Conservation (phyloP, 345 rosid genomes). For the Populus ilicifolia region DNA sequence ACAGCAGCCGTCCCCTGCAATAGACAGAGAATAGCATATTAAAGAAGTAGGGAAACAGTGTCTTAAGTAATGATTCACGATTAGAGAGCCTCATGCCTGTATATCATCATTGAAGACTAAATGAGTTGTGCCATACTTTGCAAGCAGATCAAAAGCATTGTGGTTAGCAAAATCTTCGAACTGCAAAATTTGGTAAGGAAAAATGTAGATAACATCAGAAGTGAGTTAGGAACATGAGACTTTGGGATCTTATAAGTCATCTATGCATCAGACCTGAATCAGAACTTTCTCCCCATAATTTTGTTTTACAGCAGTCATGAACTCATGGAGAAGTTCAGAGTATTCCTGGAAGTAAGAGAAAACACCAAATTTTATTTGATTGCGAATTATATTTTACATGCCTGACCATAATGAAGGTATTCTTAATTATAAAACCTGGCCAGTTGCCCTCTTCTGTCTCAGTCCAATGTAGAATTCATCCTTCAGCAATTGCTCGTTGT, state of each 20-base stretch:
- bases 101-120: slow-evolving; percentile 94
- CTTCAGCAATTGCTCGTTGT: slow-evolving; percentile 72
- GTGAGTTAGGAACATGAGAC: background rate
- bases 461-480: slow-evolving; percentile 89
- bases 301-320: slow-evolving; percentile 85
- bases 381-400: background rate
- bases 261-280: slow-evolving; percentile 48
- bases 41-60: background rate
- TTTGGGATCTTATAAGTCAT: background rate
- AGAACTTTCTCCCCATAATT: slow-evolving; percentile 89
- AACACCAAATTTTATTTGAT: background rate
- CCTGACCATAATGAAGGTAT: slow-evolving; percentile 1
- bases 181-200: slow-evolving; percentile 38
- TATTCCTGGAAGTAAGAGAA: slow-evolving; percentile 54
- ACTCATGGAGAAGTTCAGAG: slow-evolving; percentile 63
- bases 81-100: slow-evolving; percentile 42
- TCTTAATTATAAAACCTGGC: slow-evolving; percentile 45
- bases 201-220: background rate
- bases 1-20: slow-evolving; percentile 89
- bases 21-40: slow-evolving; percentile 1
- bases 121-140: slow-evolving; percentile 67
- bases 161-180: slow-evolving; percentile 98
- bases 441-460: slow-evolving; percentile 70
- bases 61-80: background rate
- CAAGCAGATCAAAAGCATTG: slow-evolving; percentile 80